These are phyloP conservation scores for Fusarium sp. DNA, from an alignment of 2,329 filamentous ascomycete genomes.

Conservation along the genomic window DNA sequence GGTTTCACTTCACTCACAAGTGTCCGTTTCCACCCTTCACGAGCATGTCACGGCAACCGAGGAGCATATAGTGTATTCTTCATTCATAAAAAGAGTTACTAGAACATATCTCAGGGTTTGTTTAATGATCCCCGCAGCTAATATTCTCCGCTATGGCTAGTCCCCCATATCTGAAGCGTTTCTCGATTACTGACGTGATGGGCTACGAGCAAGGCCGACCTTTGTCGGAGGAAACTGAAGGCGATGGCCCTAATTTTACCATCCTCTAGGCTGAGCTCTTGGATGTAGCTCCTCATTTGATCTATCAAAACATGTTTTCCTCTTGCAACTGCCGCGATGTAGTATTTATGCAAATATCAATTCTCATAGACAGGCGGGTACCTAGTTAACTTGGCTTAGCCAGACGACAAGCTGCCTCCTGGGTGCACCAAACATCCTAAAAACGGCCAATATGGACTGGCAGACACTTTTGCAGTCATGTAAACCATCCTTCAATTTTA, in stretches of 20 bases:
- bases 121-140: fast-evolving
- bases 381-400: background rate
- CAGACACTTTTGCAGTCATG: no score
- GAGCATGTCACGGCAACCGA: no score
- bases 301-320: fast-evolving
- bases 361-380: no score
- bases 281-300: fast-evolving
- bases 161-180: background rate
- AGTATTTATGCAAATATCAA: background rate
- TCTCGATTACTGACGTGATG: background rate
- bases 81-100: background rate
- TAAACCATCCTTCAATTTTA: no score
- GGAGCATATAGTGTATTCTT: background rate
- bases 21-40: background rate
- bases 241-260: no score
- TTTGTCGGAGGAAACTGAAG: background rate
- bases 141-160: background rate
- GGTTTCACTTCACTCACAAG: background rate
- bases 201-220: background rate
- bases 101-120: background rate
- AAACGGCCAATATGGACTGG: no score
- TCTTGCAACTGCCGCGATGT: background rate
- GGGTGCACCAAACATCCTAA: background rate
- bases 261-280: fast-evolving
- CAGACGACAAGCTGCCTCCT: background rate